Base-by-base conservation (phyloP, 805 yeast genomes). In the Schwanniomyces yamadae region DNA sequence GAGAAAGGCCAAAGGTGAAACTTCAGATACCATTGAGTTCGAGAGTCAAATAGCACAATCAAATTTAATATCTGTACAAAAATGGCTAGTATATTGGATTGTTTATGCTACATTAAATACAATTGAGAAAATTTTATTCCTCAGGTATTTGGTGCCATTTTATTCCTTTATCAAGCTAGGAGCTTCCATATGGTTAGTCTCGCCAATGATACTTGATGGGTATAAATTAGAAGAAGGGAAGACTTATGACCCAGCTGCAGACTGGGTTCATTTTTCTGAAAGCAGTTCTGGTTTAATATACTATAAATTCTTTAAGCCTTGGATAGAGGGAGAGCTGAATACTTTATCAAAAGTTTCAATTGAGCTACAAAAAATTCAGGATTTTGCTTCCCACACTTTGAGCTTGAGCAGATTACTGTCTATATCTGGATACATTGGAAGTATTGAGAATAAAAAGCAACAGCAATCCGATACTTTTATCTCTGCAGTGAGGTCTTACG, bases 81-180 rank as follows among this genome's bases (percentile, higher is more conserved):
- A 71, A 57, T 68, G 72, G 73, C 50, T 61, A 19, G 54, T 64
- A 18, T 65, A 84, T 58, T 87, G 95, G 95, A 66, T 82, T 9
- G 78, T 83, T 1, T 57, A 72, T 35, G 71, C 81, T 6, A 54
- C 69, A 28, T 46, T 65, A 6, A 57, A 61, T 1, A 45, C 61
- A 9, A 75, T 71, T 39, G 63, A 71, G 28, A 52, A 63, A 21
- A 45, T 76, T 13, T 57, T 72, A 7, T 63, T 75, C 14, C 34
- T 84, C n/a, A 50, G 69, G 26, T 51, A 59, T 21, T 44, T 72
- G 24, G 41, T 82, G 12, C 91, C 93, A 2, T 72, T 84, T 31
- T 77, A 71, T 47, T 55, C 73, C 4, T 48, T 82, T 1, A 28
- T 71, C 23, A 69, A 72, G 37, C 50, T 81, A 3, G 68, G 66